phyloP scores from a whole-genome alignment of 441 rosid genomes.

The Metrosideros polymorpha region DNA sequence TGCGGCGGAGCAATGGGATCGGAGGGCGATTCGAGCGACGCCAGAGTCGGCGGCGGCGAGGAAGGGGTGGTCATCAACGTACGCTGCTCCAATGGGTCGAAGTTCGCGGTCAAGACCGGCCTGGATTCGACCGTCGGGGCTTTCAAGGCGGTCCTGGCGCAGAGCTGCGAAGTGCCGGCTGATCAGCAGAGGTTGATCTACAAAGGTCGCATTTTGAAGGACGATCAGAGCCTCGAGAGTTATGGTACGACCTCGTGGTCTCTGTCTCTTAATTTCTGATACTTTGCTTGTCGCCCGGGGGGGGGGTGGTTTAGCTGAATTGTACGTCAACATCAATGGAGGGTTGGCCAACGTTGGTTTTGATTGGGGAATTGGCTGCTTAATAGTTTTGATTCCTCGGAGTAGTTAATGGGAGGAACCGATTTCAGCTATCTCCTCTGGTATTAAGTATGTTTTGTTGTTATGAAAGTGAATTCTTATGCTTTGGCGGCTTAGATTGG shows the following conservation, averaged over 20 bases:
- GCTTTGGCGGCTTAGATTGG: not conserved
- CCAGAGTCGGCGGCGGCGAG: conserved; percentile 11
- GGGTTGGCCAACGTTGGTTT: not conserved
- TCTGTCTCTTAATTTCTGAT: not conserved
- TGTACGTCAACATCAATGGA: not conserved
- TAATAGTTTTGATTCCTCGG: not conserved
- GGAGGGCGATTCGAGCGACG: conserved; percentile 46
- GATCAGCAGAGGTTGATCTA: conserved; percentile 70
- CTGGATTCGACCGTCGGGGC: conserved; percentile 46
- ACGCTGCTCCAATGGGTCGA: conserved; percentile 55
- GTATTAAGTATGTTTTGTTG: not conserved
- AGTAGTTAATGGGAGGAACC: not conserved
- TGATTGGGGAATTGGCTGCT: not conserved
- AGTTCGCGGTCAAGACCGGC: conserved; percentile 34
- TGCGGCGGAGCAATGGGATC: conserved; percentile 26
- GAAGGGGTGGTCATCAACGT: conserved; percentile 33
- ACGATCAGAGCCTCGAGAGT: conserved; percentile 48
- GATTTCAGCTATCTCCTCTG: not conserved
- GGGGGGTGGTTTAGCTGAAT: not conserved
- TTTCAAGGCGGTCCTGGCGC: conserved; percentile 50
- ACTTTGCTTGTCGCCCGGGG: not conserved
- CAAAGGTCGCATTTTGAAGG: conserved; percentile 73
- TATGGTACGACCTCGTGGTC: conserved; percentile 26
- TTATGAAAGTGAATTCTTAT: not conserved
- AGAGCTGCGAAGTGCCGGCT: conserved; percentile 50